Evolutionary conservation across 441 rosid genomes (phyloP).

Genomic region (Hura crepitans): DNA sequence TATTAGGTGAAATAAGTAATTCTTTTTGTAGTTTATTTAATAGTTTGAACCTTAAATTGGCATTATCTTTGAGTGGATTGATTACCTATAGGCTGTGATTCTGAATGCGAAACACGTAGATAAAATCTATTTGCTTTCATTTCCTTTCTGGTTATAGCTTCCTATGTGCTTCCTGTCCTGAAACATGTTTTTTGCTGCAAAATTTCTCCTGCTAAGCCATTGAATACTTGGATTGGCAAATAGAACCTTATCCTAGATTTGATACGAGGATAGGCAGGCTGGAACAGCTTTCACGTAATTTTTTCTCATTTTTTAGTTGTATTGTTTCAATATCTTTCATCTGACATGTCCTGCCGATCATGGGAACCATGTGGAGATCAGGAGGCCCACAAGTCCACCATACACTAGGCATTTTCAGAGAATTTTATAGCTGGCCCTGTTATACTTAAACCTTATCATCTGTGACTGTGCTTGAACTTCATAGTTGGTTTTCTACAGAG

Average conservation of each 20-base stretch:
- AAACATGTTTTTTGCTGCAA: slow-evolving; percentile 29
- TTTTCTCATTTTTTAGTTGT: slow-evolving; percentile 5
- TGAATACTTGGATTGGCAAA: slow-evolving; percentile 28
- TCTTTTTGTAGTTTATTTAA: background rate
- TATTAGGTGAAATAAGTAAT: background rate
- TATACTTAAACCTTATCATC: too few species aligned
- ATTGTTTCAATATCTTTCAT: slow-evolving; percentile 24
- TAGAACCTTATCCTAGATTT: slow-evolving; percentile 38
- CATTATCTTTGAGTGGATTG: slow-evolving; percentile 1
- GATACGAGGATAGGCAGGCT: slow-evolving; percentile 42
- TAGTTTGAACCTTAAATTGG: background rate
- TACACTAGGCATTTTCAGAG: slow-evolving; percentile 12
- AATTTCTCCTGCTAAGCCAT: slow-evolving; percentile 23
- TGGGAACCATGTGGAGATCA: slow-evolving; percentile 22
- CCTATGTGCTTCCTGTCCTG: slow-evolving; percentile 36
- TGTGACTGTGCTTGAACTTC: background rate
- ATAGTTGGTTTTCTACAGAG: background rate
- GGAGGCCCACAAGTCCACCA: slow-evolving; percentile 18
- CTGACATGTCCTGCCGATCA: slow-evolving; percentile 20
- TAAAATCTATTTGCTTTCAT: background rate
- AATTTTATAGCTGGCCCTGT: slow-evolving; percentile 3
- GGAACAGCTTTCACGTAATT: slow-evolving; percentile 28
- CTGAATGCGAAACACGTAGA: background rate
- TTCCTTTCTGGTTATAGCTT: slow-evolving; percentile 7
- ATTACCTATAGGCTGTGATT: slow-evolving; percentile 8